Percentiles rank a stretch among this genome's conserved stretches.
phyloP scores from a whole-genome alignment of 352 stramenopile species.

The Globisporangium rhizosaccharum region DNA sequence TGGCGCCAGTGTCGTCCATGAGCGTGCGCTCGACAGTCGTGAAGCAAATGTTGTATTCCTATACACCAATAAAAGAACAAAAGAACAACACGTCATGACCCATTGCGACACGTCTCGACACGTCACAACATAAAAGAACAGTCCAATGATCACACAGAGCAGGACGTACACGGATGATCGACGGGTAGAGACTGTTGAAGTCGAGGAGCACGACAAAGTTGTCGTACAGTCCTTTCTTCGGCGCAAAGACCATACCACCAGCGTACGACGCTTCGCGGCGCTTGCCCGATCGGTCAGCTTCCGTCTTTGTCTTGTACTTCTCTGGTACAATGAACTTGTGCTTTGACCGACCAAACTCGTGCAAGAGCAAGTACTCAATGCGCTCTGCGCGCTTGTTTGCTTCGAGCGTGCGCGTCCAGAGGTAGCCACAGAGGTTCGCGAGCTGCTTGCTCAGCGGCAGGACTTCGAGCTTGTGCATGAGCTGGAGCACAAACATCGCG shows the following conservation, averaged over 20 bases:
- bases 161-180: slow-evolving; percentile 91
- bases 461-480: slow-evolving; percentile 98
- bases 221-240: slow-evolving; percentile 99
- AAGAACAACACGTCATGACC: background rate
- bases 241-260: slow-evolving; percentile 98
- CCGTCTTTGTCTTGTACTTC: slow-evolving; percentile 75
- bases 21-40: slow-evolving; percentile 95
- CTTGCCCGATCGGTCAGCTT: slow-evolving; percentile 55
- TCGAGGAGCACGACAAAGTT: slow-evolving; percentile 99
- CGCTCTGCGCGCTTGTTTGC: slow-evolving; percentile 96
- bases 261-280: slow-evolving; percentile 92
- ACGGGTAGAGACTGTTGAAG: slow-evolving; percentile 99
- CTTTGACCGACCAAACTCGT: slow-evolving; percentile 94
- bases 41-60: slow-evolving; percentile 99
- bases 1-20: slow-evolving; percentile 33
- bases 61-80: slow-evolving; percentile 5
- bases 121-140: background rate
- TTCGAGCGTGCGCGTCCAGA: slow-evolving; percentile 96
- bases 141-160: background rate
- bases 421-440: slow-evolving; percentile 97
- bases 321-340: slow-evolving; percentile 99
- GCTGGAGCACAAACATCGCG: slow-evolving; percentile 94
- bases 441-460: slow-evolving; percentile 98
- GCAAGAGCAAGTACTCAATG: slow-evolving; percentile 99
- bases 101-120: background rate